Evolutionary conservation across 225 moss, liverwort and hornwort genomes (phyloP).

Genomic region (Neckera pumila): DNA sequence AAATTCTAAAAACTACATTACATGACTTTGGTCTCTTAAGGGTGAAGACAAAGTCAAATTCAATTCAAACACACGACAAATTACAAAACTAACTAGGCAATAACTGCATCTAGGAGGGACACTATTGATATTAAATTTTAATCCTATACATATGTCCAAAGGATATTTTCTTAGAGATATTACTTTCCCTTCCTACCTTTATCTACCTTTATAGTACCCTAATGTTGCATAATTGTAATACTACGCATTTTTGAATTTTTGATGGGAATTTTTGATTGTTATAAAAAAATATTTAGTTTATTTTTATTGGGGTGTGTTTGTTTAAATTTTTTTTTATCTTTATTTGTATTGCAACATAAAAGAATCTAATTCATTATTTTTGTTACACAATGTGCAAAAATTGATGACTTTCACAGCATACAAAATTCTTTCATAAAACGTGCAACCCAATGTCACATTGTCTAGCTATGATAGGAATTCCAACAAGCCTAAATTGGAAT

Average conservation of each 20-base stretch:
- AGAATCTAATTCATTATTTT: background rate
- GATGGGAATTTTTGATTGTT: background rate
- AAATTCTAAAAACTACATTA: background rate
- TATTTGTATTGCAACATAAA: fast-evolving
- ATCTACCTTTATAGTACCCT: no score
- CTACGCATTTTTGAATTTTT: background rate
- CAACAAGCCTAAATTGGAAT: background rate
- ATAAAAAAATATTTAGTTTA: background rate
- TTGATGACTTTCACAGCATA: background rate
- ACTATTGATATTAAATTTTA: background rate
- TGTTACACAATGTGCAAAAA: background rate
- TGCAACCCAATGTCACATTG: background rate
- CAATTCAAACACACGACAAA: background rate
- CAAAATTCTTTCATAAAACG: background rate
- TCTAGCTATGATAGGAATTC: background rate
- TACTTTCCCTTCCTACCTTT: background rate
- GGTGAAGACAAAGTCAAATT: background rate
- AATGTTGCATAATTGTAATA: background rate
- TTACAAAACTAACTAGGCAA: background rate
- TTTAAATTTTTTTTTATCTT: background rate
- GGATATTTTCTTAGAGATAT: background rate
- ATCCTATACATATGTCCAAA: no score
- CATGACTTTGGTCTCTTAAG: background rate
- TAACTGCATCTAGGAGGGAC: no score
- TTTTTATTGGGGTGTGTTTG: fast-evolving